A percentile compares a stretch with the other conserved stretches of the same genome.
Evolutionary conservation across 371 early-diverging fungal species (phyloP).

Genomic region (Actinomucor elegans): DNA sequence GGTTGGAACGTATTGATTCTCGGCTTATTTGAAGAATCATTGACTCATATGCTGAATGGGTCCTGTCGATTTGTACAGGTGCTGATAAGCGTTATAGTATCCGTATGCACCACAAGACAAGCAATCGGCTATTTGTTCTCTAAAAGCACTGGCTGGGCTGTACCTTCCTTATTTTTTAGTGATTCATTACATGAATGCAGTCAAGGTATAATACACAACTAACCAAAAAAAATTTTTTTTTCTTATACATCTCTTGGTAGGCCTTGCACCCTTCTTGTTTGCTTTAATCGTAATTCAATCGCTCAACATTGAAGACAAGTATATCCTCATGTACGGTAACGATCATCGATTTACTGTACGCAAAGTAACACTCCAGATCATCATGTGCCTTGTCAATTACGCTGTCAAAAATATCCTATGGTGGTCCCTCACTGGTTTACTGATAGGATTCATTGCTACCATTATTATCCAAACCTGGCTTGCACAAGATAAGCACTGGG

Average conservation of each 20-base stretch:
- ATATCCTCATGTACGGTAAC: conserved; percentile 30
- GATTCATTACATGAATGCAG: conserved; percentile 53
- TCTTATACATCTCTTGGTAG: conserved; percentile 12
- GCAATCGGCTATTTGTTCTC: conserved; percentile 45
- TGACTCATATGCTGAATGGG: conserved; percentile 32
- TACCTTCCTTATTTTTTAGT: conserved; percentile 48
- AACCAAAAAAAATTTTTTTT: conserved; percentile 13
- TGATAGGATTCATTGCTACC: conserved; percentile 39
- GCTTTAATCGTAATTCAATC: conserved; percentile 46
- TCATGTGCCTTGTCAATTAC: conserved; percentile 46
- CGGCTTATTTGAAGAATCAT: conserved; percentile 32
- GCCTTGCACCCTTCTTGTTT: conserved; percentile 47
- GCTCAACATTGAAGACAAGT: conserved; percentile 34
- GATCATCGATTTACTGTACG: conserved; percentile 29
- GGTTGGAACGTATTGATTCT: conserved; percentile 26
- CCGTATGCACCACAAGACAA: conserved; percentile 29
- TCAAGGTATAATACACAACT: conserved; percentile 35
- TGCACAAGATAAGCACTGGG: conserved; percentile 18
- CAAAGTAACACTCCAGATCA: conserved; percentile 32
- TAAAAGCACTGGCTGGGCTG: conserved; percentile 42
- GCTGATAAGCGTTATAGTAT: conserved; percentile 17
- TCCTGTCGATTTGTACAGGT: conserved; percentile 20
- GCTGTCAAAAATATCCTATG: conserved; percentile 44
- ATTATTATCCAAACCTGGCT: conserved; percentile 18
- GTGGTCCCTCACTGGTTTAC: conserved; percentile 50